Evolutionary conservation across 495 filamentous ascomycete genomes (phyloP).

Genomic region (Aspergillus heteromorphus): DNA sequence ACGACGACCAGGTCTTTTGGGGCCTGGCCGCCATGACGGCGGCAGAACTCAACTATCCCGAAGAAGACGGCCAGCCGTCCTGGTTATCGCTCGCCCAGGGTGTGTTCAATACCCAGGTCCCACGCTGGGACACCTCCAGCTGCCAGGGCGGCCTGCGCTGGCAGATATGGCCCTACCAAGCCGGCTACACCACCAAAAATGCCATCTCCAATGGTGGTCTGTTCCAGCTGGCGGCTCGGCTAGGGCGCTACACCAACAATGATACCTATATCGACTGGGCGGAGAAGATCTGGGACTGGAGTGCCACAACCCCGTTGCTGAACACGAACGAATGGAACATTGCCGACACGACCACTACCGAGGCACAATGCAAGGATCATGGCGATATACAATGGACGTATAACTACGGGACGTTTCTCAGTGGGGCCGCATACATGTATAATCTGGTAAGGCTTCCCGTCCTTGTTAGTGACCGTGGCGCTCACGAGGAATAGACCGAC

Average conservation of each 20-base stretch:
- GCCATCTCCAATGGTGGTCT: slow-evolving; percentile 72
- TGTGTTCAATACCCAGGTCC: slow-evolving; percentile 60
- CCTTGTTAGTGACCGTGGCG: background rate
- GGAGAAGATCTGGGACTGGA: slow-evolving; percentile 67
- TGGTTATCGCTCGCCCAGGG: slow-evolving; percentile 58
- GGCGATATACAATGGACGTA: slow-evolving; percentile 70
- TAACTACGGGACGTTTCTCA: slow-evolving; percentile 67
- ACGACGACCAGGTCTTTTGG: slow-evolving; percentile 83
- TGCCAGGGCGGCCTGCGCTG: slow-evolving; percentile 79
- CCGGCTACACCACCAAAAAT: slow-evolving; percentile 78
- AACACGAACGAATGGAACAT: slow-evolving; percentile 46
- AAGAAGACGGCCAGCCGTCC: slow-evolving; percentile 48
- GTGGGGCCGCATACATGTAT: slow-evolving; percentile 73
- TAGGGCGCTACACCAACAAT: slow-evolving; percentile 71
- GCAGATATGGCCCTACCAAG: slow-evolving; percentile 81
- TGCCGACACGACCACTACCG: slow-evolving; percentile 60
- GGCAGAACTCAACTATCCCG: slow-evolving; percentile 66
- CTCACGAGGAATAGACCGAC: slow-evolving; percentile 32
- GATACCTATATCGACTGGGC: slow-evolving; percentile 73
- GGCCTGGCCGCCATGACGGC: slow-evolving; percentile 67
- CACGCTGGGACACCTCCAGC: slow-evolving; percentile 59
- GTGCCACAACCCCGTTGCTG: slow-evolving; percentile 50
- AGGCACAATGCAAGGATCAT: slow-evolving; percentile 51
- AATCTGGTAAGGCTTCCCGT: slow-evolving; percentile 47
- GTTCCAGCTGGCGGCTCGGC: slow-evolving; percentile 74